Conservation (phyloP, 495 filamentous ascomycete species). For the Aspergillus ellipticus region DNA sequence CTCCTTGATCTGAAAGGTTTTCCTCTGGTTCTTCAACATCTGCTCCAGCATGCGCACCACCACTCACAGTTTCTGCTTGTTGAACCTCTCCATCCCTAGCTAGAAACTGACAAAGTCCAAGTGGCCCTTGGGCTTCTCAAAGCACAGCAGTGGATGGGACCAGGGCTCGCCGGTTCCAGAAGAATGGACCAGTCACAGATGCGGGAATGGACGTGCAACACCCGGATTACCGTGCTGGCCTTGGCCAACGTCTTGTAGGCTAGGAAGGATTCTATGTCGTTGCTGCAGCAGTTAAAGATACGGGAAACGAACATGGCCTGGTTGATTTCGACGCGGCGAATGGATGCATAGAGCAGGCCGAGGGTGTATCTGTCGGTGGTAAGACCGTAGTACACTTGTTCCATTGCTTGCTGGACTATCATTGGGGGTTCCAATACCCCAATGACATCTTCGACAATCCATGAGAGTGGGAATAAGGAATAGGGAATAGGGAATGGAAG, state of each 20-base stretch:
- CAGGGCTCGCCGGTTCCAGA: slow-evolving; percentile 18
- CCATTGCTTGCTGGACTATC: too few species aligned
- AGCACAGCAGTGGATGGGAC: slow-evolving; percentile 19
- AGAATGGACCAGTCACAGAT: slow-evolving; percentile 21
- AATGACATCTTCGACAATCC: too few species aligned
- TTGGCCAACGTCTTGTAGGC: slow-evolving; percentile 15
- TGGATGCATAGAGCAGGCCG: slow-evolving; percentile 20
- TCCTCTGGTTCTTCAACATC: slow-evolving; percentile 16
- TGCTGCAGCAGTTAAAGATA: slow-evolving; percentile 17
- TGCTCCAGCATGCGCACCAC: slow-evolving; percentile 15
- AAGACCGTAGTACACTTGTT: slow-evolving; percentile 12
- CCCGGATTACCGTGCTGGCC: slow-evolving; percentile 6
- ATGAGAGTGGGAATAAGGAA: too few species aligned
- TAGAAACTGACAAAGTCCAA: slow-evolving; percentile 14
- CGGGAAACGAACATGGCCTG: slow-evolving; percentile 16
- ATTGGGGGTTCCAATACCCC: too few species aligned
- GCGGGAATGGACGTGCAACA: slow-evolving; percentile 16
- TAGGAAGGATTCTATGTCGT: slow-evolving; percentile 19
- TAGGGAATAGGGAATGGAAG: too few species aligned
- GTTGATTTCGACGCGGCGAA: slow-evolving; percentile 21
- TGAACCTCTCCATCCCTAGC: slow-evolving; percentile 8
- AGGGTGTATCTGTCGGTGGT: slow-evolving; percentile 1
- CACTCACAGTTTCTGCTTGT: slow-evolving; percentile 1
- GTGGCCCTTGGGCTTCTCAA: neutral
- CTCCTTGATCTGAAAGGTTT: slow-evolving; percentile 14